Evolutionary conservation across 495 filamentous ascomycete species (phyloP).

Genomic region (Daldinia bambusicola): DNA sequence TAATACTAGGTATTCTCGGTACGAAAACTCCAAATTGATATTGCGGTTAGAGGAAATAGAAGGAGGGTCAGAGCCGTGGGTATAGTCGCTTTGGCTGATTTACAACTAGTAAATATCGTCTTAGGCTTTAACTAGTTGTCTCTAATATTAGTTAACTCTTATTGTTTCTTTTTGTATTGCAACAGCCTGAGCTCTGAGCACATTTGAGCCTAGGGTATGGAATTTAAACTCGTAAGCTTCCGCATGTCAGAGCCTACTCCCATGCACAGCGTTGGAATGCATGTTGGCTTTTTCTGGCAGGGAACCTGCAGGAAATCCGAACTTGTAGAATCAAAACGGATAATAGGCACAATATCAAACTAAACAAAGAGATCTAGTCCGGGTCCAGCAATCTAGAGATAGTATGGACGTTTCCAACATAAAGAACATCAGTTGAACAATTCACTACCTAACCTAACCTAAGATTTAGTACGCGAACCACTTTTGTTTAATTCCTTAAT

Average conservation of each 20-base stretch:
- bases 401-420: neutral
- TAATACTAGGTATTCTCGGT: too few species aligned
- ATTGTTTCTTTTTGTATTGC: too few species aligned
- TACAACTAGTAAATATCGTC: too few species aligned
- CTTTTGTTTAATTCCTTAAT: neutral
- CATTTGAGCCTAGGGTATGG: too few species aligned
- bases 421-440: neutral
- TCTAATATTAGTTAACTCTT: too few species aligned
- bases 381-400: neutral
- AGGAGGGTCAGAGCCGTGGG: neutral
- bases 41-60: neutral
- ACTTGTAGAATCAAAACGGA: too few species aligned
- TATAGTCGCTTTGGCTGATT: neutral
- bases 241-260: too few species aligned
- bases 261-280: neutral
- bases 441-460: neutral
- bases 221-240: neutral
- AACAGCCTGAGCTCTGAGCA: too few species aligned
- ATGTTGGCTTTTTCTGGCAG: neutral
- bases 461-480: neutral
- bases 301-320: neutral
- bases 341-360: neutral
- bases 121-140: too few species aligned
- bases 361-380: neutral
- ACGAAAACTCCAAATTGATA: neutral